These are phyloP conservation scores for Penicillium cosmopolitanum DNA, from an alignment of 495 filamentous ascomycete species.

Conservation along the genomic window DNA sequence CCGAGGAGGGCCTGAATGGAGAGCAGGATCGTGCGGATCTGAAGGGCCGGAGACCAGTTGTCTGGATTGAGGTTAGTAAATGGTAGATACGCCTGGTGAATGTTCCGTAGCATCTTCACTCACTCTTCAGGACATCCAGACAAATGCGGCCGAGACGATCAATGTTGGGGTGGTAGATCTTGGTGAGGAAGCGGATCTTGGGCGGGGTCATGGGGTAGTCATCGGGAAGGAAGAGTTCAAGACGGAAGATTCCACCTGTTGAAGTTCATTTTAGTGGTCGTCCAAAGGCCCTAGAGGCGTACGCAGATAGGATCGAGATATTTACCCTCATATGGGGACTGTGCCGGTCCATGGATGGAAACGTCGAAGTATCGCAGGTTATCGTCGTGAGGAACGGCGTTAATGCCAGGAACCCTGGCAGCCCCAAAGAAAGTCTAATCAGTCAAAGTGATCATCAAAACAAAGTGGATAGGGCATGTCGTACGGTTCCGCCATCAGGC, in stretches of 20 bases:
- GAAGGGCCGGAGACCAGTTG: constrained; percentile 98
- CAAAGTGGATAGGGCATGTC: constrained; percentile 30
- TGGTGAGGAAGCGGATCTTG: constrained; percentile 97
- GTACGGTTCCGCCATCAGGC: constrained; percentile 95
- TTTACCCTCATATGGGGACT: constrained; percentile 90
- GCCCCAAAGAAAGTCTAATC: neutral
- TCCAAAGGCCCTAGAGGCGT: constrained; percentile 12
- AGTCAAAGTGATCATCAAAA: neutral
- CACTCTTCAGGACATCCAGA: constrained; percentile 96
- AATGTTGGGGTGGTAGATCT: constrained; percentile 99
- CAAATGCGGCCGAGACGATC: constrained; percentile 97
- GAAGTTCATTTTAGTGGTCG: constrained; percentile 15
- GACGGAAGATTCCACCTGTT: constrained; percentile 90
- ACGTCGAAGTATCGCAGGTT: constrained; percentile 99
- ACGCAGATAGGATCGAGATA: neutral
- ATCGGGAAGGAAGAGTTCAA: constrained; percentile 98
- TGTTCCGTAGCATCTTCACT: constrained; percentile 4
- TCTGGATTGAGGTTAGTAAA: constrained; percentile 53
- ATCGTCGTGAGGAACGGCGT: constrained; percentile 95
- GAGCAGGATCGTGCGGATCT: constrained; percentile 96
- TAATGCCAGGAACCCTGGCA: constrained; percentile 89
- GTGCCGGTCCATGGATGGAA: constrained; percentile 89
- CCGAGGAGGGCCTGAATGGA: constrained; percentile 97
- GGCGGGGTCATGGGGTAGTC: constrained; percentile 99
- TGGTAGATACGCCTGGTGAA: neutral